Base-by-base conservation (phyloP, 2,329 filamentous ascomycete genomes). In the Verticillium longisporum region DNA sequence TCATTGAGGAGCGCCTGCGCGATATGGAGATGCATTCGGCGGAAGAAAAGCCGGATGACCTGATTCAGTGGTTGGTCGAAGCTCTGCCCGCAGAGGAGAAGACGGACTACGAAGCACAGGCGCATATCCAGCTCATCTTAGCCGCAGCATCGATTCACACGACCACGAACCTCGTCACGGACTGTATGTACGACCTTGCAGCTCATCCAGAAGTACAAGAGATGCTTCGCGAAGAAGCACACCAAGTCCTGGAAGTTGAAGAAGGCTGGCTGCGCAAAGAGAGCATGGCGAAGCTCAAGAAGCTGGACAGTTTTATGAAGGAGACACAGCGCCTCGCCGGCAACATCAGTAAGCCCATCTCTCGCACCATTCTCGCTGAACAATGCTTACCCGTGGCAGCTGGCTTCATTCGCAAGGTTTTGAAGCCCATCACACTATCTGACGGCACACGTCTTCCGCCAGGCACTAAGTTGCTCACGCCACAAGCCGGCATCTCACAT, bases 151-250 rank as follows among this genome's bases (percentile, higher is more conserved):
- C 77, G 6, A 79, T 80, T 18, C 78, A 80, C 61, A 78, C 77
- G 1, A 80, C 77, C 0, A 78, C 76, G 62, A 74, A 76, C 18
- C 66, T 78, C 3, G 66, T 81, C 3, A 79, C 77, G 31, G 79
- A 83, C 64, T 76, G 79, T 61, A 72, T 85, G 59, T 81, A 77
- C 60, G 81, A 84, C 62, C 71, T 85, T 14, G 76, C 77, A 3
- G 75, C 77, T 3, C 70, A 80, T 37, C 78, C 77, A 0, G 79
- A 83, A n/a, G 73, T 78, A 5, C 77, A 83, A 58, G 72, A 78
- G 18, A 76, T 78, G 60, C 68, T 85, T 60, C 73, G 81, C 2
- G 73, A 79, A 31, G 83, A 85, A 66, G 81, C 79, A 1, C 66
- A 71, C 31, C 70, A 72, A 1, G 73, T 80, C 6, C 67, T 82